Percentiles rank a stretch among this genome's conserved stretches.
Evolutionary conservation across 2,329 filamentous ascomycete species (phyloP).

Genomic region (Lomentospora prolificans): DNA sequence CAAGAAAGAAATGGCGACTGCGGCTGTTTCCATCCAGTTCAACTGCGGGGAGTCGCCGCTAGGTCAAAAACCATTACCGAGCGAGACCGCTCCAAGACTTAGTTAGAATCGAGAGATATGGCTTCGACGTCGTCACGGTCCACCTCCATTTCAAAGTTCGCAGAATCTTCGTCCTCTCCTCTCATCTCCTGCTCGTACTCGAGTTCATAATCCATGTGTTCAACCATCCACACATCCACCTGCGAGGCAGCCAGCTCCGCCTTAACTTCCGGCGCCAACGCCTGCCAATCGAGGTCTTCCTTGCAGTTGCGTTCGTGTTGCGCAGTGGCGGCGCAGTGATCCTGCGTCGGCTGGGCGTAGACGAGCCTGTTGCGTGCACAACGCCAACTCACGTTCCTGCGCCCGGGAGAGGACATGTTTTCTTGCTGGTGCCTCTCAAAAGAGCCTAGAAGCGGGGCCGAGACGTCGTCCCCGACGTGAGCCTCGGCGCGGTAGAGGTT

Average conservation of each 20-base stretch:
- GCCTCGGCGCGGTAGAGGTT: conserved; percentile 37
- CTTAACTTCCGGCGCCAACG: conserved; percentile 14
- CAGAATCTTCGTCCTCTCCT: conserved; percentile 20
- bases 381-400: conserved; percentile 10
- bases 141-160: neutral
- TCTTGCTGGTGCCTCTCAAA: conserved; percentile 35
- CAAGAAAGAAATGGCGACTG: too few species aligned
- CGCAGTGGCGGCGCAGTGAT: conserved; percentile 4
- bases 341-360: conserved; percentile 1
- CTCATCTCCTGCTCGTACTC: conserved; percentile 20
- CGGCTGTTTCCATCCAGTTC: too few species aligned
- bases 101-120: too few species aligned
- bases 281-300: conserved; percentile 20
- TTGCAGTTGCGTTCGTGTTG: conserved; percentile 18
- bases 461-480: conserved; percentile 34
- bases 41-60: too few species aligned
- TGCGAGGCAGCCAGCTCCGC: conserved; percentile 14
- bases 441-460: conserved; percentile 32
- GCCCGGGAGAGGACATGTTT: conserved; percentile 21
- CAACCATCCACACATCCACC: conserved; percentile 16
- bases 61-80: too few species aligned
- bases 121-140: too few species aligned
- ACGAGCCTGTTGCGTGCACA: conserved; percentile 2
- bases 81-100: too few species aligned
- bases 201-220: conserved; percentile 13